phyloP scores from a whole-genome alignment of 176 grass and related monocot species.

The Lolium rigidum region DNA sequence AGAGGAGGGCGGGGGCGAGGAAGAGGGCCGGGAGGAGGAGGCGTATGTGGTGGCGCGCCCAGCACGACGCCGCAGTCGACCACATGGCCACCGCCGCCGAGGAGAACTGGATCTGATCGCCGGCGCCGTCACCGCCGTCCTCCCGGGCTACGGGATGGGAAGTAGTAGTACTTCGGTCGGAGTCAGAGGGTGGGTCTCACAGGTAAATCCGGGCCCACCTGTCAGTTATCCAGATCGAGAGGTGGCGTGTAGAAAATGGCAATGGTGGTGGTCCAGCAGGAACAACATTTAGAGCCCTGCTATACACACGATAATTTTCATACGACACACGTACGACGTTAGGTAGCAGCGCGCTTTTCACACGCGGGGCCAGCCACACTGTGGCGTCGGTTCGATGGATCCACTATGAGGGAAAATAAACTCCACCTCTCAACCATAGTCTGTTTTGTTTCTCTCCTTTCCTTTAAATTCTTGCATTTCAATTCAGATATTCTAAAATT shows the following conservation, averaged over 20 bases:
- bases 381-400: no score
- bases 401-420: no score
- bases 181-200: neutral
- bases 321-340: no score
- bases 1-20: conserved; percentile 31
- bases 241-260: neutral
- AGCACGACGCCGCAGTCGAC: conserved; percentile 35
- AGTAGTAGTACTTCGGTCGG: neutral
- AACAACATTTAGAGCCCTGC: no score
- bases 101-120: conserved; percentile 44
- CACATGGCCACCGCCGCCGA: conserved; percentile 40
- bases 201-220: neutral
- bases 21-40: conserved; percentile 52
- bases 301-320: no score
- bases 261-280: neutral
- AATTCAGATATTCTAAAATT: no score
- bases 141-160: neutral
- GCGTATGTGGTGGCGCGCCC: conserved; percentile 46
- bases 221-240: conserved; percentile 5
- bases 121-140: conserved; percentile 14
- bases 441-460: no score
- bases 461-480: no score
- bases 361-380: no score
- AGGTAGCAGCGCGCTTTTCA: no score
- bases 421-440: no score